These are phyloP conservation scores for Saxispiralis lemnorum DNA, from an alignment of 495 filamentous ascomycete genomes.

Conservation along the genomic window DNA sequence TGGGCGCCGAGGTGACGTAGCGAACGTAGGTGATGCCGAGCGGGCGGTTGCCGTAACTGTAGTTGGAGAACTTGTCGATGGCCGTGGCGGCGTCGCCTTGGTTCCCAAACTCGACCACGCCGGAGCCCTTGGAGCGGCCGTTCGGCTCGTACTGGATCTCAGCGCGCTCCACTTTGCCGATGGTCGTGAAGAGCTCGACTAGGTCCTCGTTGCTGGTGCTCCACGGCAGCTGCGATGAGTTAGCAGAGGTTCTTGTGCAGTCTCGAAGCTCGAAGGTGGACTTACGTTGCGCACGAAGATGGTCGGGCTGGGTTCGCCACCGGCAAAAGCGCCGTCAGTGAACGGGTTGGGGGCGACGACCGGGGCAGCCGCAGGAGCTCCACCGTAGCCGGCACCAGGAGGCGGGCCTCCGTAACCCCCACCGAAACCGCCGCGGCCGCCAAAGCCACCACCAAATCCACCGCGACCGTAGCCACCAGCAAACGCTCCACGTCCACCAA, in stretches of 20 bases:
- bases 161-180: constrained; percentile 91
- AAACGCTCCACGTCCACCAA: too few relatives aligned
- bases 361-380: constrained; percentile 24
- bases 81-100: constrained; percentile 75
- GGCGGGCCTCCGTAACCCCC: constrained; percentile 28
- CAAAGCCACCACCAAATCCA: constrained; percentile 21
- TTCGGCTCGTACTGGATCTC: constrained; percentile 98
- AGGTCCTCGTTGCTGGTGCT: constrained; percentile 96
- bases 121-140: constrained; percentile 83
- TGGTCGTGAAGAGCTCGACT: constrained; percentile 88
- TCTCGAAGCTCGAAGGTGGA: constrained; percentile 9
- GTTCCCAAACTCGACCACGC: constrained; percentile 82
- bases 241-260: constrained; percentile 3
- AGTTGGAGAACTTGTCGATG: constrained; percentile 92
- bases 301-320: constrained; percentile 60
- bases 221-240: constrained; percentile 63
- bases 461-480: constrained; percentile 32
- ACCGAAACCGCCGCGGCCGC: constrained; percentile 27
- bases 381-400: constrained; percentile 26
- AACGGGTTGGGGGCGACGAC: constrained; percentile 70
- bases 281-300: constrained; percentile 97
- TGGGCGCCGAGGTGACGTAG: constrained; percentile 33
- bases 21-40: constrained; percentile 84
- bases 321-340: constrained; percentile 81
- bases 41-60: constrained; percentile 90